Conservation (phyloP, 495 filamentous ascomycete genomes). For the Neurospora tetraspora region DNA sequence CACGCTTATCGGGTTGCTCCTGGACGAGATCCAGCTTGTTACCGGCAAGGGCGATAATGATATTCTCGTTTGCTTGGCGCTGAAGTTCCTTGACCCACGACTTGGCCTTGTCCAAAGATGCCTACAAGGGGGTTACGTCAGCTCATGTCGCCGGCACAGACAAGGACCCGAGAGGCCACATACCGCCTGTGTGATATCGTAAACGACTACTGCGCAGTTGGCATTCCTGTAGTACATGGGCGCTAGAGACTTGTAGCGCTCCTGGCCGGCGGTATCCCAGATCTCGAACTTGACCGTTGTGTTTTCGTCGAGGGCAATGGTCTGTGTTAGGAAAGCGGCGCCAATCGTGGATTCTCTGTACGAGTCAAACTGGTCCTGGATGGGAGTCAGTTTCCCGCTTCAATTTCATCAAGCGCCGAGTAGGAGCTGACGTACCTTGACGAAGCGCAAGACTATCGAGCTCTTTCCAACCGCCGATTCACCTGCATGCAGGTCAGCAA, state of each 20-base stretch:
- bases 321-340: constrained; percentile 97
- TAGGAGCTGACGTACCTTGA: constrained; percentile 57
- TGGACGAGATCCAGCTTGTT: constrained; percentile 95
- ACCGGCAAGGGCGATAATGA: constrained; percentile 93
- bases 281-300: constrained; percentile 99
- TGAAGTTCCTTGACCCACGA: constrained; percentile 99
- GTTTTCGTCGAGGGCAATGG: constrained; percentile 91
- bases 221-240: constrained; percentile 99
- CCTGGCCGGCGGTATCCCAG: constrained; percentile 98
- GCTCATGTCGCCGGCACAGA: constrained; percentile 1
- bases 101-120: constrained; percentile 96
- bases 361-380: constrained; percentile 97
- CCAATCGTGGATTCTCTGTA: constrained; percentile 99
- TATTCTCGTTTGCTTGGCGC: constrained; percentile 97
- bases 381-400: constrained; percentile 8
- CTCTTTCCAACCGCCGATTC: constrained; percentile 99
- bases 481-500: constrained; percentile 48
- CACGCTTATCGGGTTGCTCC: constrained; percentile 85
- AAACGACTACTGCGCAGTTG: constrained; percentile 97
- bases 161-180: constrained; percentile 17
- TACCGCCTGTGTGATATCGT: constrained; percentile 98
- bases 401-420: not conserved
- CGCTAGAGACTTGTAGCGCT: constrained; percentile 94
- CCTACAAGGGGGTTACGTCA: constrained; percentile 36
- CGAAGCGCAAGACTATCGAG: constrained; percentile 93